Base-by-base conservation (phyloP, 306 rosid species). In the Cucumis hystrix region DNA sequence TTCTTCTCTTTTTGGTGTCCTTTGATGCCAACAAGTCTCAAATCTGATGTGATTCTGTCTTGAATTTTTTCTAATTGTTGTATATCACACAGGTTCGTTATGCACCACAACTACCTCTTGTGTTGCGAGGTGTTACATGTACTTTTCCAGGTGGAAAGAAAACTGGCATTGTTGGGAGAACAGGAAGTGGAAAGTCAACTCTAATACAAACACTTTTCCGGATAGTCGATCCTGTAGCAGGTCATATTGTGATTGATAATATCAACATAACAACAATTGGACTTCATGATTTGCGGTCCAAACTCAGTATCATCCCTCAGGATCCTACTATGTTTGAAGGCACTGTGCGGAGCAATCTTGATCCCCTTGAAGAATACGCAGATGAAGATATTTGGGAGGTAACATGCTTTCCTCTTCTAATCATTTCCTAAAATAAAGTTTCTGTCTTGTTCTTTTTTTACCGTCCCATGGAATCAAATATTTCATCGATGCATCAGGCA, bases 251-350 rank as follows among this genome's bases (percentile, higher is more conserved):
- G 76, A 87, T 94, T 23, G 98, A 91, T 69, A 68, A 78, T 30
- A 81, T 89, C 84, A 76, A 90, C 85, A 90, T 91, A 77, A 80
- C 85, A 8, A 79, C 82, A 1, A 83, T 91, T 21, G 98, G 98
- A 74, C 85, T 94, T 77, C 96, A 91, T 70, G 93, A 94, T 89
- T 80, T 94, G 83, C 80, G 95, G 78, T 88, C 85, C 75, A 88
- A 85, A 86, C 84, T 91, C 33, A 91, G 97, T 83, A 91, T 94
- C 59, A 94, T 94, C 77, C 97, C 98, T 78, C 97, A 91, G 72
- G 97, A 94, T 70, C 97, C 98, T 73, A 94, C 98, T 71, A 94
- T 94, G 98, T 91, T 94, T 78, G 97, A 89, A 84, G 97, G 98
- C 52, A 90, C 98, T 4, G 87, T 91, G 52, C 86, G 98, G 86